A percentile compares a stretch with the other conserved stretches of the same genome.
Evolutionary conservation across 768 basidiomycete genomes (phyloP).

Genomic region (Termitomyces sp.): DNA sequence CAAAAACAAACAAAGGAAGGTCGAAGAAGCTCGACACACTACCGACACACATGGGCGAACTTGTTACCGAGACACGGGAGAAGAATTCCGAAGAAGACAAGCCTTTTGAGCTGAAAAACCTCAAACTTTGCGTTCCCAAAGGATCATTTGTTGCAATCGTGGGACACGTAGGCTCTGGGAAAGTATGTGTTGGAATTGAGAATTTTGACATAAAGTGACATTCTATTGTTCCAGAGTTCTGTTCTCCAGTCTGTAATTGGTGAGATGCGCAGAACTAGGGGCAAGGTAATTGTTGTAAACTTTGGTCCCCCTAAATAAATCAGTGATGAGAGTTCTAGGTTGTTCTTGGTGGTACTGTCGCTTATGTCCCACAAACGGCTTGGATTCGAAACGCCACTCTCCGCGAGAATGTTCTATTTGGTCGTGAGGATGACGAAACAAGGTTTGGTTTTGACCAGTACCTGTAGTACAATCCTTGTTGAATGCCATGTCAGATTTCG

Average conservation of each 20-base stretch:
- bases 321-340: constrained; percentile 28
- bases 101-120: constrained; percentile 48
- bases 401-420: constrained; percentile 74
- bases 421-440: constrained; percentile 57
- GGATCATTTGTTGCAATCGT: constrained; percentile 71
- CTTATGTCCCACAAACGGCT: constrained; percentile 58
- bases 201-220: not conserved
- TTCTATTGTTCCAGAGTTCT: constrained; percentile 39
- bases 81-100: constrained; percentile 31
- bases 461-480: not conserved
- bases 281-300: constrained; percentile 37
- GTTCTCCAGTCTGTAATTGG: constrained; percentile 56
- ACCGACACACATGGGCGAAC: constrained; percentile 18
- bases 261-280: constrained; percentile 63
- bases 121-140: constrained; percentile 43
- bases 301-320: not conserved
- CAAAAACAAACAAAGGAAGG: constrained; percentile 17
- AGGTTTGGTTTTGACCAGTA: constrained; percentile 29
- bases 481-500: constrained; percentile 38
- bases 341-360: constrained; percentile 49
- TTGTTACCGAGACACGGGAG: constrained; percentile 16
- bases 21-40: constrained; percentile 9
- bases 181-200: constrained; percentile 33
- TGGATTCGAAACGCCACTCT: constrained; percentile 72
- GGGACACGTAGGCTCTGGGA: constrained; percentile 75